Evolutionary conservation across 768 basidiomycete species (phyloP), one percentile per base, ranked within the genome.

Genomic region (Amanita fuliginea): DNA sequence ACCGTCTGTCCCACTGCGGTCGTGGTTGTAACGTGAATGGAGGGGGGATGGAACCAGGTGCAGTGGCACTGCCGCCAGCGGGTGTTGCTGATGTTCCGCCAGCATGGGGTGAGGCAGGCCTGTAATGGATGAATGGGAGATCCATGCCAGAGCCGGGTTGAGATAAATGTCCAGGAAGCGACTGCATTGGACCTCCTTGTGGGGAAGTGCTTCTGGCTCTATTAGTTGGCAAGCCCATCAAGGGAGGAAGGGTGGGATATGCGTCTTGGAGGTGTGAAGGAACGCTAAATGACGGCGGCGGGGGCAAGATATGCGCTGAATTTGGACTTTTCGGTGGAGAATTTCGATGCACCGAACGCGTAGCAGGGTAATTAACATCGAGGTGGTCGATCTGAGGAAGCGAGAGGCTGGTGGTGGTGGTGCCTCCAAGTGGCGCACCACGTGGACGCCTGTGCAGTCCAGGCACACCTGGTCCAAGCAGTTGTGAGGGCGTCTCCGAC

Each of bases 11-110:
- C 82, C 83, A 85, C 46, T 77, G 81, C 1, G 82, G 83, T 46
- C 65, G 67, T 2, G 83, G 84, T 59, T 85, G 79, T 3, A 86
- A 65, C 8, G 80, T 76, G 57, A 78, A 83, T 2, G 83, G 84
- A 13, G 82, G 75, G 13, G 73, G 70, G 49, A 74, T 61, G 49
- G 59, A 56, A 46, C 59, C 53, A 19, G 62, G 48, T 22, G 60
- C 22, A 5, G 22, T 54, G 18, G 22, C 24, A 14, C 21, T 47
- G 35, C 59, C 55, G 36, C 55, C 51, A 51, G 62, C 54, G 5
- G 22, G 5, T 24, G 67, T 66, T 16, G 66, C 64, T 45, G 62
- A 57, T 37, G 63, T 62, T 42, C 66, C 65, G 35, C 64, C 63
- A 58, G 68, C 70, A 8, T 55, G 61, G 56, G 59, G 57, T 52